phyloP scores from a whole-genome alignment of 306 rosid genomes.

The Luffa acutangula region DNA sequence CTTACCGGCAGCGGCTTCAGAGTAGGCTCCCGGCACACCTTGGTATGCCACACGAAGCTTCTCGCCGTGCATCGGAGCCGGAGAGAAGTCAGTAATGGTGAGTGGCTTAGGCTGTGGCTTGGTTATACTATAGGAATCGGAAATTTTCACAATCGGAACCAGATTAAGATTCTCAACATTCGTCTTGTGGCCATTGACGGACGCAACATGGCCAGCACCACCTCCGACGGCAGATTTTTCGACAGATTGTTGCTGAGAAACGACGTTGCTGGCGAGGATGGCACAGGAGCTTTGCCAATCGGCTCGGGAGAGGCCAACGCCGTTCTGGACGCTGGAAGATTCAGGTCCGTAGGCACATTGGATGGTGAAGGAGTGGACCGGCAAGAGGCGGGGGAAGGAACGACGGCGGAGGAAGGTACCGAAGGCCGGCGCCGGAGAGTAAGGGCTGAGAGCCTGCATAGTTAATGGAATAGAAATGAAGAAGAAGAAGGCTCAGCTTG shows the following conservation, averaged over 20 bases:
- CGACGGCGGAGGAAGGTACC: neutral
- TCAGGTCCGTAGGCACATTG: constrained; percentile 44
- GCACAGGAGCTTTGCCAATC: constrained; percentile 96
- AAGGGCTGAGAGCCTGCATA: constrained; percentile 54
- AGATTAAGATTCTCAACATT: constrained; percentile 41
- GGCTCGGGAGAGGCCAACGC: constrained; percentile 40
- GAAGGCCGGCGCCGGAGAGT: constrained; percentile 30
- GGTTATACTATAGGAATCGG: neutral
- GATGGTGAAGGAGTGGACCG: constrained; percentile 18
- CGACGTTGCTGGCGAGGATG: constrained; percentile 69
- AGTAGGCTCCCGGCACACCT: constrained; percentile 95
- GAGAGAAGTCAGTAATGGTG: constrained; percentile 73
- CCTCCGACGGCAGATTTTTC: constrained; percentile 10
- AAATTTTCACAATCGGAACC: constrained; percentile 44
- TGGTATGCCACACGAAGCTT: constrained; percentile 84
- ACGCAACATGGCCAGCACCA: constrained; percentile 19
- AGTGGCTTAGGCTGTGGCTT: constrained; percentile 47
- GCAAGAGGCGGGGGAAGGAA: neutral
- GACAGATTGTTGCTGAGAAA: constrained; percentile 31
- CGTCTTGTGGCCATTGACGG: constrained; percentile 67
- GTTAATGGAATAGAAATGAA: neutral
- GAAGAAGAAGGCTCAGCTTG: constrained; percentile 27
- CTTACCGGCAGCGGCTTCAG: constrained; percentile 92
- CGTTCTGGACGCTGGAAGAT: constrained; percentile 28
- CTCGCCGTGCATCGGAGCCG: constrained; percentile 98